A percentile compares a stretch with the other conserved stretches of the same genome.
Evolutionary conservation across 768 basidiomycete genomes (phyloP).

Genomic region (Calocybe cyanea): DNA sequence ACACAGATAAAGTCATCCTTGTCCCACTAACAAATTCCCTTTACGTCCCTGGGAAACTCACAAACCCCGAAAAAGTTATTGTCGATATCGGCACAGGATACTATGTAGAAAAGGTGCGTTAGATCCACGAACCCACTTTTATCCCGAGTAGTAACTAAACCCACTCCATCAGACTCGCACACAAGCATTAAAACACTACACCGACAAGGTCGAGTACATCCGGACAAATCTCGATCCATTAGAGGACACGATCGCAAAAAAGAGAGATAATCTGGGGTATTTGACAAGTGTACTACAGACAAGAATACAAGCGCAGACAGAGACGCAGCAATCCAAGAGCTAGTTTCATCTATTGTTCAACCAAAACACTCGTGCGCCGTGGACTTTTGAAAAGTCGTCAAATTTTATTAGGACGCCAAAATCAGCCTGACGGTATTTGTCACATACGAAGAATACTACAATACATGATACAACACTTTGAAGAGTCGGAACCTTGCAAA

Average conservation of each 20-base stretch:
- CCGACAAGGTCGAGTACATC: slow-evolving; percentile 76
- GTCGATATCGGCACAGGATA: slow-evolving; percentile 97
- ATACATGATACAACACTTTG: too few relatives aligned
- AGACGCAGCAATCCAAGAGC: slow-evolving; percentile 3
- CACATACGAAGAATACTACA: too few relatives aligned
- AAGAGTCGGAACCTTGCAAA: too few relatives aligned
- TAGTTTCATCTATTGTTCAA: too few relatives aligned
- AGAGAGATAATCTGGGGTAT: slow-evolving; percentile 84
- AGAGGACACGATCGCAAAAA: slow-evolving; percentile 86
- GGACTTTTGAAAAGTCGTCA: too few relatives aligned
- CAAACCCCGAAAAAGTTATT: slow-evolving; percentile 81
- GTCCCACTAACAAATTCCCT: slow-evolving; percentile 94
- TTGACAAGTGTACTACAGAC: slow-evolving; percentile 70
- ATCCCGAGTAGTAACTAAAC: not conserved
- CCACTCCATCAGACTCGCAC: slow-evolving; percentile 60
- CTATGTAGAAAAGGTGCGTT: slow-evolving; percentile 84
- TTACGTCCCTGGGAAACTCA: slow-evolving; percentile 90
- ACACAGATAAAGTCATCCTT: slow-evolving; percentile 77
- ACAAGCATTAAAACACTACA: slow-evolving; percentile 81
- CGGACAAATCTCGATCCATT: slow-evolving; percentile 79
- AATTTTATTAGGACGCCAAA: too few relatives aligned
- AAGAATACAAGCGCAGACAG: slow-evolving; percentile 38
- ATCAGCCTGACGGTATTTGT: too few relatives aligned
- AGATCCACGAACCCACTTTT: not conserved
- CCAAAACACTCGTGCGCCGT: too few relatives aligned